Evolutionary conservation across 257 asterid genomes (phyloP), one percentile per base, ranked within the genome.

Genomic region (Primulina huaijiensis): DNA sequence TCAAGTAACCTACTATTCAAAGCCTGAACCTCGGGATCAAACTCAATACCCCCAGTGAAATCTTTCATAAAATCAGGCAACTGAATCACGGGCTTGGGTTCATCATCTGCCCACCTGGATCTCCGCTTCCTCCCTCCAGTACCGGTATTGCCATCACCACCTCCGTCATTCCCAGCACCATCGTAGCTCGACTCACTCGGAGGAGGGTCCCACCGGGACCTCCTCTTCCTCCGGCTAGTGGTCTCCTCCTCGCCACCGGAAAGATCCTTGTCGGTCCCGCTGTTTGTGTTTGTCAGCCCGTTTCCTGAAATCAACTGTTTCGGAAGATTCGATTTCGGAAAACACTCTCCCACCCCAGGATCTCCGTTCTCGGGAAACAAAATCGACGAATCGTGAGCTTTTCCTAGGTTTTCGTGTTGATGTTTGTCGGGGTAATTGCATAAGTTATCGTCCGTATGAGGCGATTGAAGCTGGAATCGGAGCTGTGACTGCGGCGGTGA

Each of bases 221-320:
- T 79, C 10, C 97, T 84, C 59, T 81, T 78, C 70, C 90, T 75
- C 43, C 95, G 81, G 81, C 96, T 88, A 67, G 83, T 80, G 1
- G 96, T 82, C 73, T 92, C 98, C 80, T 92, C 97, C 79, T 92
- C 98, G 2, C 97, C 95, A 40, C 92, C 98, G 1, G 98, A 92
- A 67, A 74, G 75, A 62, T 90, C 98, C 86, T 69, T 86, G 27
- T 90, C 97, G 72, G 91, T 75, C 52, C 95, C 92, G 78, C 97
- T 86, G 72, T 77, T 83, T 40, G 92, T 88, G 76, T 78, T 85
- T 20, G 95, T 82, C 72, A 86, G 59, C 4, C 85, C 92, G 66
- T 84, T 90, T 23, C 81, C 97, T 34, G 95, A 88, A 40, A 87
- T 62, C 62, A 90, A 67, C 29, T 85, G 85, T 79, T 78, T 89